phyloP scores from a whole-genome alignment of 805 yeast genomes.

The Starmerella bombi region DNA sequence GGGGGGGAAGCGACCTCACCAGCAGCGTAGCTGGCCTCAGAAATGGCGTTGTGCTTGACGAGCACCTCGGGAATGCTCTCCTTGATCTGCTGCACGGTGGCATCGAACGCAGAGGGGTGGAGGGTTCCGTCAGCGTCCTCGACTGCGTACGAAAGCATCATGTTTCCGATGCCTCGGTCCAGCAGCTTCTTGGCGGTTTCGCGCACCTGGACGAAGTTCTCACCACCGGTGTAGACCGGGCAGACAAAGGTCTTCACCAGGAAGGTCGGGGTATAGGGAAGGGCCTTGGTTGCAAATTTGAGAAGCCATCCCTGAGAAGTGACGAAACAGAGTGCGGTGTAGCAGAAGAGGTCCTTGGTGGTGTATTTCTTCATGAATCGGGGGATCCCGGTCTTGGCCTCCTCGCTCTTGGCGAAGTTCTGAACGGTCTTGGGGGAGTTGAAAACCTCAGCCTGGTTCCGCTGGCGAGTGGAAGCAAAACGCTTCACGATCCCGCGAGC shows the following conservation, averaged over 20 bases:
- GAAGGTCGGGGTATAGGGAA: conserved; percentile 43
- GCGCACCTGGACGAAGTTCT: conserved; percentile 53
- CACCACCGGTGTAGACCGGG: conserved; percentile 85
- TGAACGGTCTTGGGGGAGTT: conserved; percentile 2
- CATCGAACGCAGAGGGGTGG: conserved; percentile 32
- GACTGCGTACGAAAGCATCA: conserved; percentile 89
- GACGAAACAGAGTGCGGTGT: conserved; percentile 25
- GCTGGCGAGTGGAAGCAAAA: conserved; percentile 19
- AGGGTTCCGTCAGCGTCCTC: conserved; percentile 74
- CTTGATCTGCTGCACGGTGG: conserved; percentile 30
- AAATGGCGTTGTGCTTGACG: conserved; percentile 38
- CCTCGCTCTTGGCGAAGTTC: background rate
- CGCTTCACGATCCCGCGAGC: conserved; percentile 4
- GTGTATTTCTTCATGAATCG: conserved; percentile 22
- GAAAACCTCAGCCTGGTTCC: conserved; percentile 17
- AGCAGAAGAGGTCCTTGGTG: conserved; percentile 23
- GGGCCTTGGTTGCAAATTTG: conserved; percentile 23
- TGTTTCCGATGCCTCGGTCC: conserved; percentile 69
- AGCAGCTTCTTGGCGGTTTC: conserved; percentile 55
- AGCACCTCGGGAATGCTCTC: conserved; percentile 56
- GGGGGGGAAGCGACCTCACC: conserved; percentile 44
- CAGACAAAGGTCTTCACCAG: conserved; percentile 61
- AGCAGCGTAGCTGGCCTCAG: conserved; percentile 16
- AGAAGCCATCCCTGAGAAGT: conserved; percentile 27
- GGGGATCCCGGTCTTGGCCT: conserved; percentile 7